phyloP scores from a whole-genome alignment of 106 monocot genomes.

The Dioscorea zingiberensis region DNA sequence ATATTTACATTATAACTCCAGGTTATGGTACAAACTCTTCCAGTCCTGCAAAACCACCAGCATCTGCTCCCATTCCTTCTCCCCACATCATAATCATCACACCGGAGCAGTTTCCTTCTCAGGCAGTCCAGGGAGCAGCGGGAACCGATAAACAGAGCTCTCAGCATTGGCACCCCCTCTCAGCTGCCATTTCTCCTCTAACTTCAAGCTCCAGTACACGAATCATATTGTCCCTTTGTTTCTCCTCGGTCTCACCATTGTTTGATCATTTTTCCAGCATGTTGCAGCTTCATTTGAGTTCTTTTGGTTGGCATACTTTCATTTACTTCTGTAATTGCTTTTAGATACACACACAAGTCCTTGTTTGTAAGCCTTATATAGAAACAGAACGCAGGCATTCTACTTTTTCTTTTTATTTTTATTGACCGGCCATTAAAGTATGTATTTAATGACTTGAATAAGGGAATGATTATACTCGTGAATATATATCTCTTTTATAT shows the following conservation, averaged over 20 bases:
- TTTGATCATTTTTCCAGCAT: slow-evolving; percentile 24
- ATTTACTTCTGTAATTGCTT: too few relatives aligned
- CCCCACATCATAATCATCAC: slow-evolving; percentile 17
- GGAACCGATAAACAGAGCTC: slow-evolving; percentile 18
- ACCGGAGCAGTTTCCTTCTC: too few relatives aligned
- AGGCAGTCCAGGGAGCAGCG: slow-evolving; percentile 30
- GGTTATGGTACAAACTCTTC: slow-evolving; percentile 41
- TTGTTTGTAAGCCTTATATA: too few relatives aligned
- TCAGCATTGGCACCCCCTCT: slow-evolving; percentile 9
- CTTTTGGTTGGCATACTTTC: too few relatives aligned
- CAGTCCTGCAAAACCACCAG: slow-evolving; percentile 21
- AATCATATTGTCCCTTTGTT: slow-evolving; percentile 1
- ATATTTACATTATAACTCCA: background rate
- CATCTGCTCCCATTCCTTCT: background rate
- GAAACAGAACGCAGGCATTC: too few relatives aligned
- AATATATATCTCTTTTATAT: too few relatives aligned
- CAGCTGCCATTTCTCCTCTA: slow-evolving; percentile 8
- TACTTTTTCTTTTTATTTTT: too few relatives aligned
- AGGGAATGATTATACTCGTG: too few relatives aligned
- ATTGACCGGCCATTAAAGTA: too few relatives aligned
- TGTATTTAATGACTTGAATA: too few relatives aligned
- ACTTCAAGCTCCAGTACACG: slow-evolving; percentile 7
- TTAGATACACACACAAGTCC: too few relatives aligned
- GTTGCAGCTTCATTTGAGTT: too few relatives aligned
- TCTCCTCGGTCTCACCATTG: slow-evolving; percentile 17